Evolutionary conservation across 2,329 filamentous ascomycete species (phyloP).

Genomic region (Talaromyces sp.): DNA sequence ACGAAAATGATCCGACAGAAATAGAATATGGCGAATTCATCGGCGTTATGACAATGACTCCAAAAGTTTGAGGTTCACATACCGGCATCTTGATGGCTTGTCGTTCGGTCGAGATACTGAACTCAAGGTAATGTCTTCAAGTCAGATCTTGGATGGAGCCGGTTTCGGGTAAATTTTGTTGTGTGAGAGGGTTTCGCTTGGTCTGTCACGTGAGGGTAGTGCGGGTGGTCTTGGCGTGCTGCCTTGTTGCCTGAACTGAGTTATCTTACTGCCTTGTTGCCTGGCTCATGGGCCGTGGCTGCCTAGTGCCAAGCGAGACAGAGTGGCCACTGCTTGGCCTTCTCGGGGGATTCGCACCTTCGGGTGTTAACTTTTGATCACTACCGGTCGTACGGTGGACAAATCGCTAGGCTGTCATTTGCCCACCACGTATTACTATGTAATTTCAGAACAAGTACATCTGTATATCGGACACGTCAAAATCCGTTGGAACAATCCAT

Average conservation of each 20-base stretch:
- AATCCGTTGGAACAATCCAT: not conserved
- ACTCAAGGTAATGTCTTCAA: slow-evolving; percentile 31
- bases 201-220: slow-evolving; percentile 34
- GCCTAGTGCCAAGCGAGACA: not conserved
- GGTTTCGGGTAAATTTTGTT: slow-evolving; percentile 37
- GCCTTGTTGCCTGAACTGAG: not conserved
- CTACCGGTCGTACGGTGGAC: not conserved
- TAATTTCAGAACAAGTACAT: not conserved
- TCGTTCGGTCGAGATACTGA: slow-evolving; percentile 39
- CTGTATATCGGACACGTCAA: not conserved
- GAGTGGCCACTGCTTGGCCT: not conserved
- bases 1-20: not conserved
- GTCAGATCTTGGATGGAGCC: slow-evolving; percentile 30
- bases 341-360: not conserved
- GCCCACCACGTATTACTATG: not conserved
- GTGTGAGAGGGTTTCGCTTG: slow-evolving; percentile 42
- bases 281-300: not conserved
- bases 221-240: not conserved
- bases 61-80: slow-evolving; percentile 24
- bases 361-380: not conserved
- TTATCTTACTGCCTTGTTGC: not conserved
- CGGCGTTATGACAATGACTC: not conserved
- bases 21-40: not conserved
- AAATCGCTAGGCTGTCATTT: not conserved
- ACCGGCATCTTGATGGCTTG: slow-evolving; percentile 56